These are phyloP conservation scores for Solanum paucissectum DNA, from an alignment of 257 asterid species.

Conservation along the genomic window DNA sequence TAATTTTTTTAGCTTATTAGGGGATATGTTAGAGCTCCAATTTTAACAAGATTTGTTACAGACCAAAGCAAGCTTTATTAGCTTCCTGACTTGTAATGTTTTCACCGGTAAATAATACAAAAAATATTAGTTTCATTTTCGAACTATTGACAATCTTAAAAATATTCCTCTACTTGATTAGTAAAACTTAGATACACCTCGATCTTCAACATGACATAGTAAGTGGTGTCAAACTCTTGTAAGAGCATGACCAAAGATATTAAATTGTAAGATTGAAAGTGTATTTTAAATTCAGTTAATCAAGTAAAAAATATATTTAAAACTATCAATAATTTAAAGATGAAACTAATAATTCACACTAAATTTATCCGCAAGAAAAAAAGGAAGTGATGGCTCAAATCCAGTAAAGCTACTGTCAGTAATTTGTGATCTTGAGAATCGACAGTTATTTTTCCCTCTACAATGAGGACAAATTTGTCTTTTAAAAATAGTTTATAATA, in stretches of 20 bases:
- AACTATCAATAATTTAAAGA: background rate
- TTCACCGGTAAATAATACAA: background rate
- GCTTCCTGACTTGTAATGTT: background rate
- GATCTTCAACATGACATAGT: background rate
- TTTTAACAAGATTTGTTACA: background rate
- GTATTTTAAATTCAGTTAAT: too few species aligned
- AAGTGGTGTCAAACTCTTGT: too few species aligned
- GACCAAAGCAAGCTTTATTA: background rate
- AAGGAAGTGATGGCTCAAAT: background rate
- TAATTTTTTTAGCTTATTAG: background rate
- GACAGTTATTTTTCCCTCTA: background rate
- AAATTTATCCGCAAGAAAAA: background rate
- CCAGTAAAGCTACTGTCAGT: background rate
- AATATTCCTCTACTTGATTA: background rate
- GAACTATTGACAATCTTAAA: background rate
- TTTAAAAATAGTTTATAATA: background rate
- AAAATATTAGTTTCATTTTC: too few species aligned
- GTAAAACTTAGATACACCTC: too few species aligned
- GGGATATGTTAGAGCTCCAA: background rate
- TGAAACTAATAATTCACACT: background rate
- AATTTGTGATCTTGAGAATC: background rate
- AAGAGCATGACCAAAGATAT: background rate
- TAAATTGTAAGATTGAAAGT: too few species aligned
- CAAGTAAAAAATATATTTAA: background rate
- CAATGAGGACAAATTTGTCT: background rate